phyloP scores from a whole-genome alignment of 2,329 filamentous ascomycete genomes.

The Ceratocystis cubensis region DNA sequence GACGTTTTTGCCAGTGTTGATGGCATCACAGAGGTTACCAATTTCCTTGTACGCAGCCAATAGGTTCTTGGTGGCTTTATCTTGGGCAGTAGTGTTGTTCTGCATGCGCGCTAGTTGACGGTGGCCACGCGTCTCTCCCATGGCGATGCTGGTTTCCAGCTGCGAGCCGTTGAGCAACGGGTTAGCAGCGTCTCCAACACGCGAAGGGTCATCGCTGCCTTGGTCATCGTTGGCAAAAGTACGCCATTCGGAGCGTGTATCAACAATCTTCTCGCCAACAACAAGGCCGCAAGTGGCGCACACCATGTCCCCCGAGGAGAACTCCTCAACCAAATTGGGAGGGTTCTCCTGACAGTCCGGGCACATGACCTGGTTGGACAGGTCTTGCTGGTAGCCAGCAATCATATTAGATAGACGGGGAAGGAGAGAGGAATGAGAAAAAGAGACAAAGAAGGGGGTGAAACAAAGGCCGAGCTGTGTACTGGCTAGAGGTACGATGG shows the following conservation, averaged over 20 bases:
- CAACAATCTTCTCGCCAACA: conserved; percentile 79
- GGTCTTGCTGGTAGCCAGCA: conserved; percentile 59
- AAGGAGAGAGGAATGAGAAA: conserved; percentile 3
- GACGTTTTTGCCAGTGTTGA: conserved; percentile 67
- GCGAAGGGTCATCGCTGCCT: conserved; percentile 88
- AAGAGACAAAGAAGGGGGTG: neutral
- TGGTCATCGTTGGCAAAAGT: conserved; percentile 98
- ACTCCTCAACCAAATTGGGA: conserved; percentile 88
- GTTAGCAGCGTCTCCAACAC: conserved; percentile 91
- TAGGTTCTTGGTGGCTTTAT: conserved; percentile 72
- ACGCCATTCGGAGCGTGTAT: conserved; percentile 94
- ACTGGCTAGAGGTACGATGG: neutral
- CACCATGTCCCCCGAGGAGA: conserved; percentile 82
- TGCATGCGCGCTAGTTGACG: conserved; percentile 72
- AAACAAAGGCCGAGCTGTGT: neutral
- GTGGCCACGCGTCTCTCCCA: conserved; percentile 58
- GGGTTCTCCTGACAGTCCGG: conserved; percentile 83
- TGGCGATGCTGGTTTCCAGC: conserved; percentile 77
- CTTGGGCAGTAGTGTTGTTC: conserved; percentile 66
- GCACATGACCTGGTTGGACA: conserved; percentile 76
- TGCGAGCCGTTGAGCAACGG: conserved; percentile 81
- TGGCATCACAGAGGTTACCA: conserved; percentile 70
- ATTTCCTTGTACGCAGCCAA: conserved; percentile 84
- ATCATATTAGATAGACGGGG: conserved; percentile 19
- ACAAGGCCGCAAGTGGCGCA: conserved; percentile 87